Base-by-base conservation (phyloP, 106 monocot genomes). In the Allium sativum region DNA sequence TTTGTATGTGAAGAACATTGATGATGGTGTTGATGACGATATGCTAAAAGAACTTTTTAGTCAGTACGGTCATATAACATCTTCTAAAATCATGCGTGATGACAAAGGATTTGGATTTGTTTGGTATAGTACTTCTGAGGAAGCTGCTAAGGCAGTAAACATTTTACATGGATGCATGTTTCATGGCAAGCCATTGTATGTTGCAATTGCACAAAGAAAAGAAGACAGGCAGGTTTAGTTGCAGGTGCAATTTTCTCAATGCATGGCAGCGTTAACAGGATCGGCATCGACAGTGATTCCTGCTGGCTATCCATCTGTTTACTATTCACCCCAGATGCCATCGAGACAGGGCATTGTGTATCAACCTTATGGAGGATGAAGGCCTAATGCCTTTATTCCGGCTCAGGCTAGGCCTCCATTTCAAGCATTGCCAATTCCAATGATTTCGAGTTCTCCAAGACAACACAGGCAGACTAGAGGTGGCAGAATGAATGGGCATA, bases 51-150 rank as follows among this genome's bases (percentile, higher is more conserved):
- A 80, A 56, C 67, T 73, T 50, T 93, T 93, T 55, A 80, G 79
- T 61, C 45, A 57, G 48, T 89, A 72, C 53, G 93, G 93, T 12
- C 79, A 43, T 44, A 81, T 89, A 52, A 79, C 72, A 22, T 93
- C 93, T 45, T 79, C 76, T 22, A 89, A 79, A 72, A 59, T 93
- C 18, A 88, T 85, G 88, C 68, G 65, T 16, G 77, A 80, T 62
- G 93, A 88, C 0, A 84, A 78, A 64, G 93, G 93, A 17, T 93
- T 85, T 76, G 93, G 88, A 4, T 86, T 86, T 76, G 81, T 86
- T 19, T 86, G 78, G 55, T 86, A 67, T 58, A 70, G 40, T 42
- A 74, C 42, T 61, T 68, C 80, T 9, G 85, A 85, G 12, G 72
- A 72, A 50, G 62, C 62, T 21, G 47, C 12, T 21, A 62, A 21